Evolutionary conservation across 2,329 filamentous ascomycete species (phyloP).

Genomic region (Neofusicoccum umdonicola): DNA sequence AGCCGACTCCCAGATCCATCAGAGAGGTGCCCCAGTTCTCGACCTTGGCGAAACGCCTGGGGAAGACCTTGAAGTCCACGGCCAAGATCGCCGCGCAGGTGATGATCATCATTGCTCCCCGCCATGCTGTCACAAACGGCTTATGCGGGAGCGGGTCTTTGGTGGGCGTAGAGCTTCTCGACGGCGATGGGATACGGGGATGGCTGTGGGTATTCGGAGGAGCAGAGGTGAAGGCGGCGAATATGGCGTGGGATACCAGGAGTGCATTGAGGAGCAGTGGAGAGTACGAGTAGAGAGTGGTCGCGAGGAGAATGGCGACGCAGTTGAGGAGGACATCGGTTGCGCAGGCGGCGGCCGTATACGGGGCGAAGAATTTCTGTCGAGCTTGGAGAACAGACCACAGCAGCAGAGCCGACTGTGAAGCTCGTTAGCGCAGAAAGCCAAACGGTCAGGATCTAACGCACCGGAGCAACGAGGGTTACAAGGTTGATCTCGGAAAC

Average conservation of each 20-base stretch:
- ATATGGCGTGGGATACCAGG: constrained; percentile 66
- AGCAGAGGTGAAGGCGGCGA: constrained; percentile 54
- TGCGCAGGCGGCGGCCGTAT: constrained; percentile 64
- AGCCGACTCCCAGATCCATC: constrained; percentile 97
- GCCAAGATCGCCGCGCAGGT: constrained; percentile 93
- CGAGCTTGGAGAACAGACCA: constrained; percentile 88
- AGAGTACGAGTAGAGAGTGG: constrained; percentile 75
- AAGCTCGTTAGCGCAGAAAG: constrained; percentile 19
- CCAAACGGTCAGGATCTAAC: constrained; percentile 26
- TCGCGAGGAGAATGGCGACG: constrained; percentile 75
- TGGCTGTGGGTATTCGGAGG: constrained; percentile 20
- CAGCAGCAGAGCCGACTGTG: constrained; percentile 73
- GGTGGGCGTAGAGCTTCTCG: constrained; percentile 22
- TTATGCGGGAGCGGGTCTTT: constrained; percentile 68
- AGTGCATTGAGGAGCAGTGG: constrained; percentile 73
- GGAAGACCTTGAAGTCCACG: constrained; percentile 92
- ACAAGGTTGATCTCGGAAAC: constrained; percentile 85
- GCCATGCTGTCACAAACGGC: constrained; percentile 89
- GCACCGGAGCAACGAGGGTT: constrained; percentile 79
- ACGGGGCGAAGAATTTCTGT: constrained; percentile 76
- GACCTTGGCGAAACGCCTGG: constrained; percentile 91
- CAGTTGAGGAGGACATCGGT: constrained; percentile 89
- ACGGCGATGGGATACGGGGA: constrained; percentile 26
- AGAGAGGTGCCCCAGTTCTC: constrained; percentile 99
- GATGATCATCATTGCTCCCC: constrained; percentile 84